Conservation (phyloP, 768 basidiomycete genomes). For the Lanmaoa rubissima region DNA sequence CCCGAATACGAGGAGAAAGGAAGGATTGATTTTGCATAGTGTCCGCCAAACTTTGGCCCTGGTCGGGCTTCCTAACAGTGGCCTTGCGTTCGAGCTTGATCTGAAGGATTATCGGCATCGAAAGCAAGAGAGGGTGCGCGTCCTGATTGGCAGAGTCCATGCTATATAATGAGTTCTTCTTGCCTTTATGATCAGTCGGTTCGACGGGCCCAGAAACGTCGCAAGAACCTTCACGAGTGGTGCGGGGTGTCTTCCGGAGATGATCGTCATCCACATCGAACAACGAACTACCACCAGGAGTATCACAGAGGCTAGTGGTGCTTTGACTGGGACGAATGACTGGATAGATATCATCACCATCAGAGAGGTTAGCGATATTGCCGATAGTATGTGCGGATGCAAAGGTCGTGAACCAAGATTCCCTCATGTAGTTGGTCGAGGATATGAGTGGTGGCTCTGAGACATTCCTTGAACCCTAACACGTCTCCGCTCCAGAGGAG, state of each 20-base stretch:
- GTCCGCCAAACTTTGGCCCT: background rate
- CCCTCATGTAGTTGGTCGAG: slow-evolving; percentile 16
- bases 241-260: background rate
- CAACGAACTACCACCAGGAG: background rate
- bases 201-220: background rate
- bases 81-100: slow-evolving; percentile 29
- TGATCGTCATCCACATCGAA: background rate
- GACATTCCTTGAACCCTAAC: slow-evolving; percentile 14
- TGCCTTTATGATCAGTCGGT: background rate
- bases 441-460: slow-evolving; percentile 24
- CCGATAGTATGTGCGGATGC: slow-evolving; percentile 7
- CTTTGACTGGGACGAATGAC: slow-evolving; percentile 2
- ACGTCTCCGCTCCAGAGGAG: background rate
- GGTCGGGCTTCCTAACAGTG: slow-evolving; percentile 19
- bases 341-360: background rate
- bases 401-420: slow-evolving; percentile 17
- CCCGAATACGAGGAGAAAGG: slow-evolving; percentile 23
- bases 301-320: background rate
- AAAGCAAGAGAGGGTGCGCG: slow-evolving; percentile 20
- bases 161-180: slow-evolving; percentile 24
- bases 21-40: background rate
- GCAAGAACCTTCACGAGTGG: background rate
- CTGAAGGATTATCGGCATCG: slow-evolving; percentile 29
- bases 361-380: slow-evolving; percentile 7
- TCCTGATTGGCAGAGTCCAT: slow-evolving; percentile 27